Evolutionary conservation across 768 basidiomycete genomes (phyloP).

Genomic region (Trametes cinnabarina): DNA sequence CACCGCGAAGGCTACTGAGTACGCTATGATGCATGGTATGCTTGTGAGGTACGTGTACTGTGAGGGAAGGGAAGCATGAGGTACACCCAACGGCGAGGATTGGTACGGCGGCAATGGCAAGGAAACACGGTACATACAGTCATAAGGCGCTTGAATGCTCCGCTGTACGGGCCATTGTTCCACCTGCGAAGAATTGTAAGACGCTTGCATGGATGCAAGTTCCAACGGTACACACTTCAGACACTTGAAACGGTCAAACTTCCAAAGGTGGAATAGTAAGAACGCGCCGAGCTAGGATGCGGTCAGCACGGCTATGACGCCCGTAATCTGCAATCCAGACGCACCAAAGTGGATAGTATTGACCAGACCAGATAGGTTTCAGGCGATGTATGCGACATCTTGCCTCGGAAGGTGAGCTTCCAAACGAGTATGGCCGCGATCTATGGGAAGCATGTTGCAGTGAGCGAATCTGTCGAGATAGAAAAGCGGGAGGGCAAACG

Average conservation of each 20-base stretch:
- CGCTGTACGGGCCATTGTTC: slow-evolving; percentile 62
- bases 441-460: neutral
- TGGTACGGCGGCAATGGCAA: too few relatives aligned
- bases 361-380: slow-evolving; percentile 64
- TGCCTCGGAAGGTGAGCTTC: slow-evolving; percentile 2
- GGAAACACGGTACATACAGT: slow-evolving; percentile 51
- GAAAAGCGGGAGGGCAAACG: too few relatives aligned
- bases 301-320: neutral
- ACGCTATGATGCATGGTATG: slow-evolving; percentile 58
- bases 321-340: slow-evolving; percentile 27
- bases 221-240: slow-evolving; percentile 45
- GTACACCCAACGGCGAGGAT: neutral
- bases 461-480: neutral
- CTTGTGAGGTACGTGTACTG: slow-evolving; percentile 72
- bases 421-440: slow-evolving; percentile 4
- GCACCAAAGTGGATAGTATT: slow-evolving; percentile 49
- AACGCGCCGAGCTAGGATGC: slow-evolving; percentile 53
- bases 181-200: slow-evolving; percentile 45
- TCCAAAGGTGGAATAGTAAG: slow-evolving; percentile 73
- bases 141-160: slow-evolving; percentile 85
- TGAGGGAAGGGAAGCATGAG: neutral
- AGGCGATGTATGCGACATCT: slow-evolving; percentile 65
- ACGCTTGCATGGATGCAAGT: neutral
- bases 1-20: slow-evolving; percentile 58
- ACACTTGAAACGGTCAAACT: slow-evolving; percentile 77